These are phyloP conservation scores for Phytophthora pistaciae DNA, from an alignment of 352 stramenopile genomes.

Conservation along the genomic window DNA sequence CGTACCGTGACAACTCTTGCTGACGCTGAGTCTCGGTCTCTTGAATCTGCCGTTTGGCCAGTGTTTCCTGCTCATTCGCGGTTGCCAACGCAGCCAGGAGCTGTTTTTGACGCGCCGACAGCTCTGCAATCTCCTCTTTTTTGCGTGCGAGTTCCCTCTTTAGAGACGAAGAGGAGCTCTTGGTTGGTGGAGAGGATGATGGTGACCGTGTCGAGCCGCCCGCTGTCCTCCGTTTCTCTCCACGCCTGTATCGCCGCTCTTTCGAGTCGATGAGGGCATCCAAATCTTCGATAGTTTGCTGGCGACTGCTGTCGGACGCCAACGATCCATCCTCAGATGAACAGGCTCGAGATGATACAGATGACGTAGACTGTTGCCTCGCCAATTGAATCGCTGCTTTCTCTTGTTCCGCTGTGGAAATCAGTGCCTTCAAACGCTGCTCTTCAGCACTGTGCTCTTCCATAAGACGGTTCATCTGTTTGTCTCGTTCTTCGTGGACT, in stretches of 20 bases:
- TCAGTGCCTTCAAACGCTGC: constrained; percentile 23
- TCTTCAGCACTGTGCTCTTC: constrained; percentile 55
- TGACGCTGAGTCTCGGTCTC: constrained; percentile 43
- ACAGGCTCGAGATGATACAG: constrained; percentile 24
- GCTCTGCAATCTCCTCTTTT: constrained; percentile 48
- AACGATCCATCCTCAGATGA: constrained; percentile 23
- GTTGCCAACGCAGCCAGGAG: constrained; percentile 59
- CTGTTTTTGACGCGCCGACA: constrained; percentile 39
- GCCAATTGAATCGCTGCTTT: constrained; percentile 4
- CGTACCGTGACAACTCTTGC: constrained; percentile 45
- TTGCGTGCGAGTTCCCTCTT: constrained; percentile 49
- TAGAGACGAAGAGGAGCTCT: constrained; percentile 22
- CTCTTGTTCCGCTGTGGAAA: constrained; percentile 15
- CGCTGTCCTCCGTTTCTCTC: constrained; percentile 26
- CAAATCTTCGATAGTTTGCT: constrained; percentile 50
- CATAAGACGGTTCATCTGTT: constrained; percentile 43
- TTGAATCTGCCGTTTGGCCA: constrained; percentile 63
- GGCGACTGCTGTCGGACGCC: constrained; percentile 17
- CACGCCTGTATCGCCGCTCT: constrained; percentile 33
- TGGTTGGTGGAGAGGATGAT: constrained; percentile 19
- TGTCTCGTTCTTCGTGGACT: constrained; percentile 51
- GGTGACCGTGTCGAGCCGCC: constrained; percentile 16
- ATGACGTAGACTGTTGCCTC: constrained; percentile 35
- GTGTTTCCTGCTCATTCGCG: constrained; percentile 81
- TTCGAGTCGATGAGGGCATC: constrained; percentile 51